phyloP scores from a whole-genome alignment of 192 early-diverging fungal species.

The Podochytrium sp. region DNA sequence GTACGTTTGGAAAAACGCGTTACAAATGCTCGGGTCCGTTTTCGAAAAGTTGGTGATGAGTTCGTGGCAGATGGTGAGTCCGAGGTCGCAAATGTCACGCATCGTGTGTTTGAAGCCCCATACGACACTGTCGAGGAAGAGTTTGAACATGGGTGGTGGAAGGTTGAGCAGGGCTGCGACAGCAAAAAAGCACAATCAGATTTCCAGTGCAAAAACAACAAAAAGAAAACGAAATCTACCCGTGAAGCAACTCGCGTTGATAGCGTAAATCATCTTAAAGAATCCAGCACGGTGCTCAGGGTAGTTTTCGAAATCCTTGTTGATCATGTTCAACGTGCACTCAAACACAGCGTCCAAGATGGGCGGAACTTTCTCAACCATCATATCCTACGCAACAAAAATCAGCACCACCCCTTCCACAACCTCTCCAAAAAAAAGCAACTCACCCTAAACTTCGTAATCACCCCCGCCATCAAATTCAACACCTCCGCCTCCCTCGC shows the following conservation, averaged over 20 bases:
- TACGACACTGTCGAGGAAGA: constrained; percentile 92
- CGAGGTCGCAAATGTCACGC: constrained; percentile 94
- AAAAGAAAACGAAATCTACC: constrained; percentile 45
- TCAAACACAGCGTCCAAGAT: constrained; percentile 96
- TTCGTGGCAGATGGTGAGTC: constrained; percentile 84
- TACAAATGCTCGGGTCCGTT: constrained; percentile 74
- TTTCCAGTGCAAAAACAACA: neutral
- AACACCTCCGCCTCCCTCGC: constrained; percentile 96
- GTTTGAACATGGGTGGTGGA: constrained; percentile 83
- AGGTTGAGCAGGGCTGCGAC: constrained; percentile 77
- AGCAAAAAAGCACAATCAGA: constrained; percentile 20
- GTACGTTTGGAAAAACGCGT: constrained; percentile 91
- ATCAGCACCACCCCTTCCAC: neutral
- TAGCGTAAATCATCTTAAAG: constrained; percentile 89
- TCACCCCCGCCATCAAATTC: constrained; percentile 88
- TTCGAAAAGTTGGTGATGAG: constrained; percentile 83
- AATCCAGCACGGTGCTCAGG: constrained; percentile 97
- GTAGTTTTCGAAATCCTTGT: constrained; percentile 96
- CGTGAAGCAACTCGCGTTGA: constrained; percentile 91
- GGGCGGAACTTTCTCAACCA: constrained; percentile 81
- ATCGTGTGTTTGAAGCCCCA: constrained; percentile 99
- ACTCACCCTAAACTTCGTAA: constrained; percentile 75
- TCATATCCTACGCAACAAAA: constrained; percentile 52
- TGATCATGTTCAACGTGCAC: constrained; percentile 98
- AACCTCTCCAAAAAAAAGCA: neutral